Percentiles rank a stretch among this genome's conserved stretches.
These are phyloP conservation scores for Forsythia viridissima DNA, from an alignment of 257 asterid genomes.

Conservation along the genomic window DNA sequence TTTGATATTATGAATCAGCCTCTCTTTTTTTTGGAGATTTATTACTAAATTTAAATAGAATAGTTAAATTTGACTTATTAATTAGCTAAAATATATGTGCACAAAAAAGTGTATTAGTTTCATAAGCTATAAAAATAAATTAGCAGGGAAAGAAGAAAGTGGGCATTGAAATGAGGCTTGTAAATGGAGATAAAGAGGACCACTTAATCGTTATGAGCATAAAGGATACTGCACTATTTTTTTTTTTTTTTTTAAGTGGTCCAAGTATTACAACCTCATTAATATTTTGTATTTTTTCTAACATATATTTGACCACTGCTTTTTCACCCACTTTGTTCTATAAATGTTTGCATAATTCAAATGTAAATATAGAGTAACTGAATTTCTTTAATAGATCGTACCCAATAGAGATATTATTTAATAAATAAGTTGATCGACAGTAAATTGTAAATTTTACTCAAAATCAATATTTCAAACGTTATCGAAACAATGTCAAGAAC, in stretches of 20 bases:
- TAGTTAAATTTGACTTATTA: neutral
- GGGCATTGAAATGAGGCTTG: slow-evolving; percentile 8
- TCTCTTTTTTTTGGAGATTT: neutral
- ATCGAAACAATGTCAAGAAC: too few relatives aligned
- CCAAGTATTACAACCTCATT: slow-evolving; percentile 28
- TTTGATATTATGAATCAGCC: too few relatives aligned
- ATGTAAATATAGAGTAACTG: neutral
- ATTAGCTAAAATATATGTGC: neutral
- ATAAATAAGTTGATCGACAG: too few relatives aligned
- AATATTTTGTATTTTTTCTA: neutral
- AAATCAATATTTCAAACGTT: too few relatives aligned
- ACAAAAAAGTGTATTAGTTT: neutral
- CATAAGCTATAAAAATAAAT: neutral
- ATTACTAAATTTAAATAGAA: neutral
- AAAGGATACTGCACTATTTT: slow-evolving; percentile 39
- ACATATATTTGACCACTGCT: neutral
- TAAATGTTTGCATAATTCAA: neutral
- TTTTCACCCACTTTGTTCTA: neutral
- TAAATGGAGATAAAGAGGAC: slow-evolving; percentile 39
- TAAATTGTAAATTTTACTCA: too few relatives aligned
- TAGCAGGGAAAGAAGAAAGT: neutral
- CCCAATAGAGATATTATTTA: neutral
- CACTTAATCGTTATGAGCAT: slow-evolving; percentile 45
- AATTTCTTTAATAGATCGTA: neutral
- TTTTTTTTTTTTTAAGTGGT: slow-evolving; percentile 34